Evolutionary conservation across 306 rosid genomes (phyloP).

Genomic region (Quercus variabilis): DNA sequence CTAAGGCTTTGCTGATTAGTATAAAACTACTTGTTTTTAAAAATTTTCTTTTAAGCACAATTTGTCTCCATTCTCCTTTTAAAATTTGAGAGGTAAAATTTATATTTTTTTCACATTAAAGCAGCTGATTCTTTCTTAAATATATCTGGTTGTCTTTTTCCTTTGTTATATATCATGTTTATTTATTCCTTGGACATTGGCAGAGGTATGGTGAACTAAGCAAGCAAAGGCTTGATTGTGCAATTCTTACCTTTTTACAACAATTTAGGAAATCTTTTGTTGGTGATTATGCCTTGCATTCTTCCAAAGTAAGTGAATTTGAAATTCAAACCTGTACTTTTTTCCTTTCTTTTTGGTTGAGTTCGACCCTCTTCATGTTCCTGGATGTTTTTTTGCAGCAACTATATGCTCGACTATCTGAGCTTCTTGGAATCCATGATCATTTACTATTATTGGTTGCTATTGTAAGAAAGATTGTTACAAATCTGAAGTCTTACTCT

Average conservation of each 20-base stretch:
- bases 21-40: no score
- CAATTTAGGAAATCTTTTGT: slow-evolving; percentile 90
- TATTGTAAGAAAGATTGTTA: slow-evolving; percentile 78
- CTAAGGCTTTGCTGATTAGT: no score
- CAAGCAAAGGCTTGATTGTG: slow-evolving; percentile 98
- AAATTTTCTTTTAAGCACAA: no score
- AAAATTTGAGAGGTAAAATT: no score
- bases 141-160: no score
- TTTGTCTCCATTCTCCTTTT: no score
- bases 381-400: slow-evolving; percentile 50
- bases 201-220: slow-evolving; percentile 89
- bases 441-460: slow-evolving; percentile 68
- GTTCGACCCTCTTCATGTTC: slow-evolving; percentile 5
- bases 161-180: no score
- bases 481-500: slow-evolving; percentile 77
- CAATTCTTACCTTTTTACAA: slow-evolving; percentile 93
- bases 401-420: slow-evolving; percentile 83
- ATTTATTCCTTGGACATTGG: slow-evolving; percentile 22
- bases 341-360: slow-evolving; percentile 4
- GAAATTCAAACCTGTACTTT: no score
- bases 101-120: no score
- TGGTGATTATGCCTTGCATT: slow-evolving; percentile 99
- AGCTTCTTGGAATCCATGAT: slow-evolving; percentile 87
- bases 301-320: slow-evolving; percentile 76
- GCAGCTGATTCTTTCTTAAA: no score